Evolutionary conservation across 2,329 filamentous ascomycete species (phyloP), one percentile per base, ranked within the genome.

Genomic region (Pseudogymnoascus sp.): DNA sequence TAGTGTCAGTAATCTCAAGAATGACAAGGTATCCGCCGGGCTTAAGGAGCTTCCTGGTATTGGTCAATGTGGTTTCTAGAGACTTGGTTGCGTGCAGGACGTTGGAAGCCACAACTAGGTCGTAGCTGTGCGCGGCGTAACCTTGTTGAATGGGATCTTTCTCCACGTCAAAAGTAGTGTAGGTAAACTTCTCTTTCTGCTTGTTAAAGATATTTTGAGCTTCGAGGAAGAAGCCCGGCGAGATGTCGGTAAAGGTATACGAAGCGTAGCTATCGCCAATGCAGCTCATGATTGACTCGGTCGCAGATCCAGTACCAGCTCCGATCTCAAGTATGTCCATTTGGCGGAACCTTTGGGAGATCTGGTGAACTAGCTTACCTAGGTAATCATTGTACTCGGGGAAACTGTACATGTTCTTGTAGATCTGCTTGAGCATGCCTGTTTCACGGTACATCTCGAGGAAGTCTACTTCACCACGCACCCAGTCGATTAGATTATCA

Each of bases 321-420:
- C 65, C 77, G 15, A 79, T 68, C 63, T 79, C 77, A 1, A 79
- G 69, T 33, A 78, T 71, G 3, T 59, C 85, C 82, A 66, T 83
- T 83, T 17, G 15, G 7, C 15, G 46, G 13, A 17, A 17, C 4
- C 15, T 66, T 1, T 62, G 64, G 0, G 75, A 72, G 17, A 71
- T 71, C 62, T 76, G 70, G 63, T 76, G n/a, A n/a, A 96, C 88
- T 0, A 90, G 89, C 65, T 90, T 85, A 7, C 87, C 84, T 29
- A 97, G 85, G 35, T 97, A 81, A 60, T 88, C 86, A 72, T 96
- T 96, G 74, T 96, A 96, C 77, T 96, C 92, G 7, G 89, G 85
- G 70, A 88, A 88, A 1, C 91, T 88, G 2, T 91, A 75, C 64
- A 79, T 85, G 68, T 87, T 84, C 19, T 59, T 26, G 46, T 66